Conservation (phyloP, 192 early-diverging fungal genomes). For the Umbelopsis vinacea region DNA sequence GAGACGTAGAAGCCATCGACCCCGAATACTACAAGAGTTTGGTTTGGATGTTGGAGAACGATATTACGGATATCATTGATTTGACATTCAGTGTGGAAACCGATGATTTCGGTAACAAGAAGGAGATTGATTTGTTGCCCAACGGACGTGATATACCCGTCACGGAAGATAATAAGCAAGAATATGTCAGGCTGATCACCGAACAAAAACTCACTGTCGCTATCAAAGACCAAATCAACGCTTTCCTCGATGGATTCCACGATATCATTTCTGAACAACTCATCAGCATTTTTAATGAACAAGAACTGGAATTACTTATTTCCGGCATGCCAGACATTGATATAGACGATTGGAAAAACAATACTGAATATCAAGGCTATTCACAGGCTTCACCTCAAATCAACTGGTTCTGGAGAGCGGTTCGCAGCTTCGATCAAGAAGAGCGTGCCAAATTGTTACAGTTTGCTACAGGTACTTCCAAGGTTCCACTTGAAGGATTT, state of each 20-base stretch:
- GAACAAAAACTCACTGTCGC: slow-evolving; percentile 90
- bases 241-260: slow-evolving; percentile 94
- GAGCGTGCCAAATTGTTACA: slow-evolving; percentile 97
- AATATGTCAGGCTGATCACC: slow-evolving; percentile 93
- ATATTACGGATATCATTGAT: slow-evolving; percentile 94
- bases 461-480: slow-evolving; percentile 97
- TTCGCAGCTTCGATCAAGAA: slow-evolving; percentile 96
- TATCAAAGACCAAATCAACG: slow-evolving; percentile 93
- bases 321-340: slow-evolving; percentile 99
- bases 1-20: slow-evolving; percentile 98
- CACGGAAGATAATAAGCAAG: slow-evolving; percentile 95
- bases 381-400: slow-evolving; percentile 84
- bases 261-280: slow-evolving; percentile 92
- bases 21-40: slow-evolving; percentile 96
- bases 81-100: slow-evolving; percentile 93
- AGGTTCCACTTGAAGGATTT: slow-evolving; percentile 98
- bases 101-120: slow-evolving; percentile 89
- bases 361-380: slow-evolving; percentile 95
- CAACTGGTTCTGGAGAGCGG: slow-evolving; percentile 99
- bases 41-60: slow-evolving; percentile 97
- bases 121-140: slow-evolving; percentile 86
- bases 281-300: slow-evolving; percentile 98
- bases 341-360: slow-evolving; percentile 99
- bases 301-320: slow-evolving; percentile 97
- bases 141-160: slow-evolving; percentile 88